A percentile compares a stretch with the other conserved stretches of the same genome.
Conservation (phyloP, 2,329 filamentous ascomycete genomes). For the Ustulina deusta region DNA sequence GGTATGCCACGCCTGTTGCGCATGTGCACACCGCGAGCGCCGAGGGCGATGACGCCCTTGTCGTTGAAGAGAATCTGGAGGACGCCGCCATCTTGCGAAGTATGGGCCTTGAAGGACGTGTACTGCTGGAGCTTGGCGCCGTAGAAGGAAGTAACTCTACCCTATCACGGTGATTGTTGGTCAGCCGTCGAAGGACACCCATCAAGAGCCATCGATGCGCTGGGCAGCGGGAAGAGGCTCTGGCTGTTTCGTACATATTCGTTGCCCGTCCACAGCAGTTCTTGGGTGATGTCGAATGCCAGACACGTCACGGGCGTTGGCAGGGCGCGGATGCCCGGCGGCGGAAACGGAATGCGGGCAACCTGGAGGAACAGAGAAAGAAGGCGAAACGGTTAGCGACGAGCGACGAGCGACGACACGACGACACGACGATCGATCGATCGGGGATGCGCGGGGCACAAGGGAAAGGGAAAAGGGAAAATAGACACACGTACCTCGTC, state of each 20-base stretch:
- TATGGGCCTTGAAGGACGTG: constrained; percentile 88
- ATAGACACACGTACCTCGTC: constrained; percentile 66
- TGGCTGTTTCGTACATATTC: constrained; percentile 74
- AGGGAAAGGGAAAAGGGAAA: neutral
- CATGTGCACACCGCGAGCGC: constrained; percentile 87
- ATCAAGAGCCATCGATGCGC: neutral
- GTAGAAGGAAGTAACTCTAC: constrained; percentile 89
- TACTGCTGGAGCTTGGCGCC: constrained; percentile 87
- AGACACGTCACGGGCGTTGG: constrained; percentile 81
- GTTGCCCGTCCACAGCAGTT: constrained; percentile 93
- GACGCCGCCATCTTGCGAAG: constrained; percentile 78
- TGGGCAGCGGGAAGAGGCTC: neutral
- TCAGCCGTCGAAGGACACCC: constrained; percentile 15
- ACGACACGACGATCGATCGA: constrained; percentile 3
- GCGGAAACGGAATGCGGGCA: constrained; percentile 83
- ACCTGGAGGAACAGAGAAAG: constrained; percentile 64
- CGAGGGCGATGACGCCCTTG: constrained; percentile 87
- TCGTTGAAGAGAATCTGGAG: constrained; percentile 93
- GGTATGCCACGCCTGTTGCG: constrained; percentile 83
- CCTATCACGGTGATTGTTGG: constrained; percentile 63
- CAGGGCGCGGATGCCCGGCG: constrained; percentile 76
- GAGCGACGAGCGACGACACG: neutral
- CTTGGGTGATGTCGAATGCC: constrained; percentile 88
- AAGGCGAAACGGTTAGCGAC: neutral
- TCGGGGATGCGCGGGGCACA: neutral